Evolutionary conservation across 2,329 filamentous ascomycete species (phyloP), one percentile per base, ranked within the genome.

Genomic region (Tolypocladium paradoxum): DNA sequence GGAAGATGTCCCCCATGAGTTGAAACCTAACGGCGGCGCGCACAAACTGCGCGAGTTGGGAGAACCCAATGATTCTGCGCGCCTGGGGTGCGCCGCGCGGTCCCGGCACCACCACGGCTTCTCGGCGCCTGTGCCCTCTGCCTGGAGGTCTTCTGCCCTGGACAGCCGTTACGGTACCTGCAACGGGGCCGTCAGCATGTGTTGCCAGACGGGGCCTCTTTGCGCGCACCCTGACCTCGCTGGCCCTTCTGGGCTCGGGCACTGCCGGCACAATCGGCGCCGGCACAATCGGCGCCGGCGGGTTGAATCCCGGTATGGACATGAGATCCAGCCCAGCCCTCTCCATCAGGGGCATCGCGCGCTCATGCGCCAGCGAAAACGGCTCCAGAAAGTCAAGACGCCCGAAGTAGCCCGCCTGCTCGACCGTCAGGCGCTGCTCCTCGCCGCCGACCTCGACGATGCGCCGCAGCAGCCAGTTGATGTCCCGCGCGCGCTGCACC

Each of bases 401-500:
- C 45, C 58, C 55, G 12, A 70, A 56, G 29, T 60, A 52, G 27
- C 40, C 37, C 20, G 59, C 38, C 57, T 58, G 16, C 14, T 54
- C 52, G 2, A 58, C 56, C 5, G 36, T 56, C 6, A 63, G 55
- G 24, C 52, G 53, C 35, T 65, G 58, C 24, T 64, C 61, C 1
- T 50, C 27, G 1, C 52, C 51, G 4, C 52, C 49, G 6, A 61
- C 49, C 16, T 57, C 50, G 4, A 57, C 58, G 43, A 73, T 67
- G 18, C 61, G 62, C 11, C 56, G 51, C 48, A 74, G 58, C 6
- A 72, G 59, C 66, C 70, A 73, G 29, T 60, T 35, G 52, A 74
- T 56, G 53, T 70, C 65, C 3, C 53, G 54, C 6, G 64, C 65
- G 11, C 67, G 58, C 12, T 43, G 53, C 7, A 57, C 50, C 50